These are phyloP conservation scores for Inga oerstediana DNA, from an alignment of 306 rosid species.

Conservation along the genomic window DNA sequence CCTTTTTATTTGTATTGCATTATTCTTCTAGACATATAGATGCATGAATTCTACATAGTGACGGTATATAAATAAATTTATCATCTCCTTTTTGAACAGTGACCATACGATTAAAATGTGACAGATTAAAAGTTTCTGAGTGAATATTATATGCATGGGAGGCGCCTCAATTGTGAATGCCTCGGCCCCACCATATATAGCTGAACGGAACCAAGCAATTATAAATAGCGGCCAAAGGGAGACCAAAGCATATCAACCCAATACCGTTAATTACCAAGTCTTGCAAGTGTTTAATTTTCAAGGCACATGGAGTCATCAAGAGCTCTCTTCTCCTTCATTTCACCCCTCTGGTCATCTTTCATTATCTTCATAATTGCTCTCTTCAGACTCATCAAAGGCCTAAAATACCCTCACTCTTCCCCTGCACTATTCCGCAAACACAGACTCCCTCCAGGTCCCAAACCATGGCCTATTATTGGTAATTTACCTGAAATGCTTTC, in stretches of 20 bases:
- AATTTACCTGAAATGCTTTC: background rate
- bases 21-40: too few relatives aligned
- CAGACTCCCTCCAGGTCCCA: background rate
- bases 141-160: too few relatives aligned
- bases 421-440: background rate
- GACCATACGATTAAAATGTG: too few relatives aligned
- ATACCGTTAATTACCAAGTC: background rate
- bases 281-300: background rate
- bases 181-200: too few relatives aligned
- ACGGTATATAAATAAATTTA: too few relatives aligned
- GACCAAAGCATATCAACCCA: background rate
- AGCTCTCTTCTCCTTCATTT: background rate
- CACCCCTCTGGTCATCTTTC: background rate
- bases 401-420: background rate
- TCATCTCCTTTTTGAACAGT: too few relatives aligned
- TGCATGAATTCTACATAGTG: too few relatives aligned
- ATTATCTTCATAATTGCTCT: background rate
- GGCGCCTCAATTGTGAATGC: too few relatives aligned
- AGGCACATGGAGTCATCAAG: background rate
- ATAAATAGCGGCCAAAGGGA: background rate
- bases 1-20: too few relatives aligned
- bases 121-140: too few relatives aligned
- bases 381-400: background rate
- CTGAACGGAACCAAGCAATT: background rate
- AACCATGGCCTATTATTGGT: background rate